Evolutionary conservation across 2,329 filamentous ascomycete genomes (phyloP).

Genomic region (Phyllosticta paracitricarpa): DNA sequence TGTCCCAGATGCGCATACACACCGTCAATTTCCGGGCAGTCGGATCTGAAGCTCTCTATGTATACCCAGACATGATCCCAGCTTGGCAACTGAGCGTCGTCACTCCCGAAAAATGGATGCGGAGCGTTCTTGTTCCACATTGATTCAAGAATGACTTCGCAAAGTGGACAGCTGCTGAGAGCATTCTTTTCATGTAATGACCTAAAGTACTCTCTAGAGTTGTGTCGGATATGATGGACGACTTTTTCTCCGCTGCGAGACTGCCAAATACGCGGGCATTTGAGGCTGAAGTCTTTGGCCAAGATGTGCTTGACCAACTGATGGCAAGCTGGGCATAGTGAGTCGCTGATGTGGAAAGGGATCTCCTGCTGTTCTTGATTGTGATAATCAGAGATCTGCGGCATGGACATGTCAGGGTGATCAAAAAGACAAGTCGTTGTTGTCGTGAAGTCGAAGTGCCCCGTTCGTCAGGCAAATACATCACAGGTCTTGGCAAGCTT

Average conservation of each 20-base stretch:
- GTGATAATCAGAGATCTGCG: background rate
- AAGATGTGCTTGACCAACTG: background rate
- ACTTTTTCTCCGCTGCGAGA: background rate
- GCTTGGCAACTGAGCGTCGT: background rate
- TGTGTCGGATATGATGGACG: background rate
- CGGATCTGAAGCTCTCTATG: background rate
- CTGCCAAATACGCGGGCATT: background rate
- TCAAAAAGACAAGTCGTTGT: background rate
- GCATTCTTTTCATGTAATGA: background rate
- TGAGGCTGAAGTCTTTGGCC: background rate
- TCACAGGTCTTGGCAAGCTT: constrained; percentile 7
- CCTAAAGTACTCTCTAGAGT: background rate
- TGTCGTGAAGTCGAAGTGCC: background rate
- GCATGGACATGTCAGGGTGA: background rate
- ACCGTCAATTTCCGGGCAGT: background rate
- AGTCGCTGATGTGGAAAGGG: background rate
- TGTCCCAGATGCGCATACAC: background rate
- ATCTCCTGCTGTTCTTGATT: background rate
- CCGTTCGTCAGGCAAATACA: background rate
- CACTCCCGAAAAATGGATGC: background rate
- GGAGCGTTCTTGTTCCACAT: background rate
- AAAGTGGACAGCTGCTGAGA: background rate
- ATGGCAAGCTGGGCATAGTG: background rate
- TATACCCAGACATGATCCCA: background rate
- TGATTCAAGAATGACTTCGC: background rate